phyloP scores from a whole-genome alignment of 768 basidiomycete species.

The Russula earlei region DNA sequence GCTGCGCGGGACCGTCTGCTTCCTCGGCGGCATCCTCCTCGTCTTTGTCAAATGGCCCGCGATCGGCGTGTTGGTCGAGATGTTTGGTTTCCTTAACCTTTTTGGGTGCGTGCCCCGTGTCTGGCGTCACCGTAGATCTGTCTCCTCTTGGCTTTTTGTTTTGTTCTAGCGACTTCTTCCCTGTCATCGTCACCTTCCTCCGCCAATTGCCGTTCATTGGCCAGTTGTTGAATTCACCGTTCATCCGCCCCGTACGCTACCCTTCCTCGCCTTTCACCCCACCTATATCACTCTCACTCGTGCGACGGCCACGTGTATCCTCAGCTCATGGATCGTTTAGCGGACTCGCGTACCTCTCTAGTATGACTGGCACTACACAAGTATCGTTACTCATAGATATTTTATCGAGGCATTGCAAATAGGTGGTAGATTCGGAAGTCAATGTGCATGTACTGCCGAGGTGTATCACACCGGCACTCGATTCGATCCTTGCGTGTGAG shows the following conservation, averaged over 20 bases:
- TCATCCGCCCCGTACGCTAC: conserved; percentile 65
- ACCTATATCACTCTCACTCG: not conserved
- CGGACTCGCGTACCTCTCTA: conserved; percentile 28
- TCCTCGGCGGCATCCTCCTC: conserved; percentile 82
- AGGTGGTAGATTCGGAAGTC: too few relatives aligned
- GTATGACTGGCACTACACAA: not conserved
- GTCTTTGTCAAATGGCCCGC: conserved; percentile 96
- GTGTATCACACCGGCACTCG: too few relatives aligned
- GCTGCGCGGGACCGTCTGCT: conserved; percentile 82
- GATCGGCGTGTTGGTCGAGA: conserved; percentile 86
- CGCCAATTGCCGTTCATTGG: conserved; percentile 92
- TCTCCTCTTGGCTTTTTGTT: not conserved
- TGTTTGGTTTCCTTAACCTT: conserved; percentile 73
- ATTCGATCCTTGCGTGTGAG: too few relatives aligned
- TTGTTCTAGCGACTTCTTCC: conserved; percentile 88
- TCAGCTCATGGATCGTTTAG: conserved; percentile 30
- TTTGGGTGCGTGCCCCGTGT: conserved; percentile 28
- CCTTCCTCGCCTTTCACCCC: not conserved
- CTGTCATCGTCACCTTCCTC: conserved; percentile 94
- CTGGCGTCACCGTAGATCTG: not conserved
- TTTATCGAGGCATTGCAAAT: too few relatives aligned
- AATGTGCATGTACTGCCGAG: too few relatives aligned
- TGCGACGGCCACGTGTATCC: not conserved
- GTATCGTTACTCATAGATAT: too few relatives aligned
- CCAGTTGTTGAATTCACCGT: conserved; percentile 76